A percentile compares a stretch with the other conserved stretches of the same genome.
Conservation (phyloP, 495 filamentous ascomycete genomes). For the Staphylotrichum tortipilum region DNA sequence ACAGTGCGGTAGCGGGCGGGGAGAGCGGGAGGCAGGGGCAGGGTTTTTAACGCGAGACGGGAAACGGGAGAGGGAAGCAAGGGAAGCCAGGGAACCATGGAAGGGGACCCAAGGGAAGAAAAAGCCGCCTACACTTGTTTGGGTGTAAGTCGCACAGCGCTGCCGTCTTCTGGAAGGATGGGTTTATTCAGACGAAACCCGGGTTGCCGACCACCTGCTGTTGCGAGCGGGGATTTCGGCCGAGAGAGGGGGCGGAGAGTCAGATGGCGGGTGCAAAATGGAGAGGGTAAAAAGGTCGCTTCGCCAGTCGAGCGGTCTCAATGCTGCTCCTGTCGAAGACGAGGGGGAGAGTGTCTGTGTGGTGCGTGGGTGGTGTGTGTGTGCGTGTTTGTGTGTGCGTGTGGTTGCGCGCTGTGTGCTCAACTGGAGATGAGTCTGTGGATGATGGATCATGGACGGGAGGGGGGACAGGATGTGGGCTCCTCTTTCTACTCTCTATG, state of each 20-base stretch:
- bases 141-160: constrained; percentile 25
- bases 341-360: constrained; percentile 14
- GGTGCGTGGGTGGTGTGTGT: constrained; percentile 15
- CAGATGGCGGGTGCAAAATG: too few species aligned
- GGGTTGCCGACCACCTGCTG: too few species aligned
- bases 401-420: too few species aligned
- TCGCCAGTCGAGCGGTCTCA: constrained; percentile 15
- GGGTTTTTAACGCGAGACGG: constrained; percentile 5
- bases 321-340: constrained; percentile 22
- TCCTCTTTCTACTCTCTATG: constrained; percentile 21
- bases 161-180: constrained; percentile 26
- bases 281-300: not conserved
- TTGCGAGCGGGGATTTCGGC: too few species aligned
- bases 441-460: constrained; percentile 18
- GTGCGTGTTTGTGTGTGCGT: too few species aligned
- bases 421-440: too few species aligned
- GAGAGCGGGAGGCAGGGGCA: constrained; percentile 10
- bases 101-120: too few species aligned
- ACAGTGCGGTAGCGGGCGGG: not conserved
- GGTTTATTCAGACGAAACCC: constrained; percentile 19
- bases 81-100: too few species aligned
- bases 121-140: constrained; percentile 24
- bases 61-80: not conserved
- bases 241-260: too few species aligned
- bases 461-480: constrained; percentile 15